Evolutionary conservation across 192 early-diverging fungal species (phyloP), one percentile per base, ranked within the genome.

Genomic region (Thamnidium elegans): DNA sequence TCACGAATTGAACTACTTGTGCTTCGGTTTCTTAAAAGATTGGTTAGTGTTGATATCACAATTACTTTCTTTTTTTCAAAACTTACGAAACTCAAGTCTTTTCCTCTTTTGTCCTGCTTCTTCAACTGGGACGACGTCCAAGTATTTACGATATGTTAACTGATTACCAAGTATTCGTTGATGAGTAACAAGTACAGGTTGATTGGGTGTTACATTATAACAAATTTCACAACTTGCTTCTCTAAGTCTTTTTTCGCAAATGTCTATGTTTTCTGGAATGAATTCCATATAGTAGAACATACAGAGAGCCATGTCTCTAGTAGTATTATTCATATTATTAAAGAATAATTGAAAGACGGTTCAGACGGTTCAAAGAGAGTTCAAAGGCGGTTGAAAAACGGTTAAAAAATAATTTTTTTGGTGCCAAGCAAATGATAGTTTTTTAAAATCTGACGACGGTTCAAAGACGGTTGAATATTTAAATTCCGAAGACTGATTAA

Each of bases 241-340:
- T 52, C 7, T 17, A 52, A 20, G 50, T 52, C 50, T 52, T 52
- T 52, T 39, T 52, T 52, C 11, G 50, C 50, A 52, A 52, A 52
- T 17, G 30, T 52, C 50, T 21, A 52, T 21, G 50, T 52, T 52
- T 52, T 52, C 50, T 52, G 50, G 50, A 26, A 19, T 52, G 19
- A 52, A 52, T 52, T 52, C 50, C 50, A 52, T 52, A 52, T 52
- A 52, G 50, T 52, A 52, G 50, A 52, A 52, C 50, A 52, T 52
- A 21, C 50, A 52, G 19, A 52, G 50, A 52, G 50, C 50, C 50
- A 52, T 52, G 19, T 52, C 50, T 52, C 50, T 52, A 52, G 50
- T 21, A 52, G 11, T 52, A 21, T n/a, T 52, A 52, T 52, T 52
- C 50, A 52, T 52, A 52, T 52, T 52, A 19, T 50, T 50, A 50